These are phyloP conservation scores for Xylariaceae sp. DNA, from an alignment of 2,329 filamentous ascomycete genomes.

Conservation along the genomic window DNA sequence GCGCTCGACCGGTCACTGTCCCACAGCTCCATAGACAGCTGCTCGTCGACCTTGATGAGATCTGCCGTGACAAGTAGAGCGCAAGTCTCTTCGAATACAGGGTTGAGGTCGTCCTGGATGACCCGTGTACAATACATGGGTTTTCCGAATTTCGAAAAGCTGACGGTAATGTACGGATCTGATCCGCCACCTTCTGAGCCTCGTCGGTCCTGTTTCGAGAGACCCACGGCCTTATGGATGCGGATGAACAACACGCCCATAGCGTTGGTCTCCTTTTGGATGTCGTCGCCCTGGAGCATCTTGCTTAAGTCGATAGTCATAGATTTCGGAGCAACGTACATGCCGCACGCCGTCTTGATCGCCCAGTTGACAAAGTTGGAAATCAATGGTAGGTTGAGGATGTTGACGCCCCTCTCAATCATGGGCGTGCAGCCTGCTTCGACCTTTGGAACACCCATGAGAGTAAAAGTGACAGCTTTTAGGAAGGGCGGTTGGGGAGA, in stretches of 20 bases:
- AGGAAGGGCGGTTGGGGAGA: conserved; percentile 87
- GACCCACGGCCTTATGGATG: conserved; percentile 77
- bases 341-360: conserved; percentile 74
- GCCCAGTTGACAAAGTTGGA: conserved; percentile 97
- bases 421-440: conserved; percentile 86
- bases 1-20: conserved; percentile 88
- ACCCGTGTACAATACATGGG: conserved; percentile 96
- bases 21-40: conserved; percentile 90
- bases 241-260: conserved; percentile 87
- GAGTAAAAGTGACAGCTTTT: conserved; percentile 83
- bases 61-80: conserved; percentile 82
- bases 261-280: conserved; percentile 81
- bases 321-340: conserved; percentile 92
- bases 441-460: conserved; percentile 90
- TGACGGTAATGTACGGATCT: conserved; percentile 90
- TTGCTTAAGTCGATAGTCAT: conserved; percentile 88
- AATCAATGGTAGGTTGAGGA: conserved; percentile 85
- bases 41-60: conserved; percentile 87
- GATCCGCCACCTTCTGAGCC: conserved; percentile 81
- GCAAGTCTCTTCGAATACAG: conserved; percentile 82
- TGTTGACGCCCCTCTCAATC: conserved; percentile 82
- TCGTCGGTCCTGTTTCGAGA: conserved; percentile 84
- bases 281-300: conserved; percentile 83
- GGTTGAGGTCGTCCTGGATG: conserved; percentile 90
- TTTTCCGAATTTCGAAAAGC: conserved; percentile 94